Evolutionary conservation across 2,329 filamentous ascomycete genomes (phyloP).

Genomic region (Fusarium keratoplasticum): DNA sequence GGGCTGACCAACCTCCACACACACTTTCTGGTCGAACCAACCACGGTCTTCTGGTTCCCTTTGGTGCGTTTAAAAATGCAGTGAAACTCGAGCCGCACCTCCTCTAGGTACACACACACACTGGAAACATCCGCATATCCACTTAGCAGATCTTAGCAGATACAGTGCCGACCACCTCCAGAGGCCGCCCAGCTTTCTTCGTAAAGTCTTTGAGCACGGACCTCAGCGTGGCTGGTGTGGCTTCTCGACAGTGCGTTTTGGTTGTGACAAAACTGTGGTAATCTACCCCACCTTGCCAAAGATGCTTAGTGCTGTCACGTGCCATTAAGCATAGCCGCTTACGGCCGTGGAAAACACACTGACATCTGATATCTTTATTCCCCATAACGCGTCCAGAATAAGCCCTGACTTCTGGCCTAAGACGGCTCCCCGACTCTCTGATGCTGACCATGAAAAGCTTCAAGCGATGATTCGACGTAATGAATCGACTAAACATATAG

Average conservation of each 20-base stretch:
- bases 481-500: slow-evolving; percentile 11
- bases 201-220: no score
- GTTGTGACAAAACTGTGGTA: no score
- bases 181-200: no score
- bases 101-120: no score
- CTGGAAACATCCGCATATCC: no score
- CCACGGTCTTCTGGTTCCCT: not conserved
- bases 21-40: no score
- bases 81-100: no score
- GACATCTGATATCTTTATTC: not conserved
- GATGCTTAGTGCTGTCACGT: not conserved
- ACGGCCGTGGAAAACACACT: slow-evolving; percentile 1
- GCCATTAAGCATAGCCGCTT: not conserved
- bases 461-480: slow-evolving; percentile 13
- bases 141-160: no score
- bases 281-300: not conserved
- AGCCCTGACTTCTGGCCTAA: slow-evolving; percentile 2
- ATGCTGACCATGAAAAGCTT: slow-evolving; percentile 14
- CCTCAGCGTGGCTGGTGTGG: no score
- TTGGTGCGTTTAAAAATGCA: not conserved
- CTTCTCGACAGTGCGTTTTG: no score
- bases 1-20: not conserved
- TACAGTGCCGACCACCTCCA: no score
- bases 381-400: slow-evolving; percentile 12
- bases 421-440: slow-evolving; percentile 8